Evolutionary conservation across 257 asterid genomes (phyloP), one percentile per base, ranked within the genome.

Genomic region (Verbena officinalis): DNA sequence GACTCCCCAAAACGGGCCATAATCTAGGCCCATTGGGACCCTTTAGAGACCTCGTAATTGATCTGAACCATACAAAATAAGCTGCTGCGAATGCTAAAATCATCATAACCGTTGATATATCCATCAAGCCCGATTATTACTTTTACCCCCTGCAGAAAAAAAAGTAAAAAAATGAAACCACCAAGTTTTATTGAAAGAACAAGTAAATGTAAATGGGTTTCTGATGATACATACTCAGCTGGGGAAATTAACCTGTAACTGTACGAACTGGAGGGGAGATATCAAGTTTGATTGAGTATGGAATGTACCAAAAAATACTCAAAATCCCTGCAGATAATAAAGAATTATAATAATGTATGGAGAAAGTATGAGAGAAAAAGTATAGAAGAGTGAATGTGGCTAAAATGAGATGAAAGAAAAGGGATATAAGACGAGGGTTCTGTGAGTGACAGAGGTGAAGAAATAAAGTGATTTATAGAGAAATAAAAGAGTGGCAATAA

Each of bases 1-100:
- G 73, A 7, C 87, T 81, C 17, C 87, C 87, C 3, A 81, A n/a
- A 0, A 81, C 42, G 51, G 87, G 87, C 87, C 87, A 81, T 27
- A 78, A 1, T 1, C 53, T 55, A 10, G 87, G 84, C 42, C 84
- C 84, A 33, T 54, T 48, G 20, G 73, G 77, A 62, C 82, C 82
- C 9, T 50, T 71, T 9, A 79, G 4, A 0, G 64, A 55, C 31
- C 64, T 19, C 7, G 62, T 45, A 9, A 70, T 30, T 3, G 70
- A 69, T 69, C 77, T 65, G 75, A 73, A 70, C 84, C 84, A 79
- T 1, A 76, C 17, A 17, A 65, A 50, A 20, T 79, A 79, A 62
- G 79, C 84, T 20, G 69, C 72, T 12, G 62, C 54, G 5, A 77
- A 65, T 14, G 74, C 73, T 22, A 66, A 10, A 22, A 72, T 24